A percentile compares a stretch with the other conserved stretches of the same genome.
phyloP scores from a whole-genome alignment of 208 protist genomes.

The Trypanosoma brucei region DNA sequence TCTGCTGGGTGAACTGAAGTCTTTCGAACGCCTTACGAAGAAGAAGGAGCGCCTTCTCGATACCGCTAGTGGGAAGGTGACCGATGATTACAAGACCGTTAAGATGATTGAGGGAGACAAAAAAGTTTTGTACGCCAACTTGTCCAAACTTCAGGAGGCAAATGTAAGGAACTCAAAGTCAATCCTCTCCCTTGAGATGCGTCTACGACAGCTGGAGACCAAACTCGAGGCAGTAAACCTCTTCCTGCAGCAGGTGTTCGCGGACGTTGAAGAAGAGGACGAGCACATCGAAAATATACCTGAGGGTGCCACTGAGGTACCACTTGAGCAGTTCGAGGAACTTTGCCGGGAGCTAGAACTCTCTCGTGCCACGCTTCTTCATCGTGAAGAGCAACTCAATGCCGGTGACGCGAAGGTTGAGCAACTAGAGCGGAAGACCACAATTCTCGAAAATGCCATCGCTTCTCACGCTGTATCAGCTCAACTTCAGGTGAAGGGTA shows the following conservation, averaged over 20 bases:
- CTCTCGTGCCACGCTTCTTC: slow-evolving; percentile 49
- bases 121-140: slow-evolving; percentile 59
- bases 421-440: slow-evolving; percentile 65
- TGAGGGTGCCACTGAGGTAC: slow-evolving; percentile 55
- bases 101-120: slow-evolving; percentile 73
- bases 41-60: slow-evolving; percentile 78
- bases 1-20: slow-evolving; percentile 52
- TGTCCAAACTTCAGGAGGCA: slow-evolving; percentile 67
- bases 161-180: slow-evolving; percentile 70
- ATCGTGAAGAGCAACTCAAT: slow-evolving; percentile 70
- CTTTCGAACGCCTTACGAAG: slow-evolving; percentile 66
- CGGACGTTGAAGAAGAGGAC: slow-evolving; percentile 35
- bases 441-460: slow-evolving; percentile 67
- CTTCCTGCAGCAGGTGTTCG: slow-evolving; percentile 77
- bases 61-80: slow-evolving; percentile 13
- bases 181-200: slow-evolving; percentile 70
- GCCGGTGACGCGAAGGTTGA: slow-evolving; percentile 68
- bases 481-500: slow-evolving; percentile 43
- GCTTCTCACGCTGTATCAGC: slow-evolving; percentile 50
- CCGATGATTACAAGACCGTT: slow-evolving; percentile 63
- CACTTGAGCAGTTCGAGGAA: slow-evolving; percentile 64
- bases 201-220: slow-evolving; percentile 68
- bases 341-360: slow-evolving; percentile 54
- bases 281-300: slow-evolving; percentile 43
- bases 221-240: slow-evolving; percentile 65